phyloP scores from a whole-genome alignment of 2,329 filamentous ascomycete genomes.

The Chalara sp. region DNA sequence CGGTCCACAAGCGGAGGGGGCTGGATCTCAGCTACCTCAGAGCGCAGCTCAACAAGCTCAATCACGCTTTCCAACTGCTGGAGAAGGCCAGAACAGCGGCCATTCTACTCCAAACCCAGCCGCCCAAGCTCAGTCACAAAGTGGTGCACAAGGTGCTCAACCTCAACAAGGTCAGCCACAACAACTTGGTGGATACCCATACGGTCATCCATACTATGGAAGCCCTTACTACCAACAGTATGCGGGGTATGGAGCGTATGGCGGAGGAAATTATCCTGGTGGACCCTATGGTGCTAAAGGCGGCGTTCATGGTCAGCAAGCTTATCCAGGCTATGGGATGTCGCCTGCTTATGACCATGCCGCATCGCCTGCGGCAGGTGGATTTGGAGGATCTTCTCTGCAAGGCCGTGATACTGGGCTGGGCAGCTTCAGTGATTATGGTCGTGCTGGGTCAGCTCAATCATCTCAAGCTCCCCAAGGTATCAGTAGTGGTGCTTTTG shows the following conservation, averaged over 20 bases:
- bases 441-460: slow-evolving; percentile 27
- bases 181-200: slow-evolving; percentile 41
- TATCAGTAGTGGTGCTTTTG: slow-evolving; percentile 26
- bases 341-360: slow-evolving; percentile 28
- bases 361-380: slow-evolving; percentile 26
- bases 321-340: slow-evolving; percentile 29
- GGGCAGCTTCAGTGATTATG: slow-evolving; percentile 28
- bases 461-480: slow-evolving; percentile 25
- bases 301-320: slow-evolving; percentile 27
- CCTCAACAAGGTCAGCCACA: slow-evolving; percentile 39
- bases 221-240: slow-evolving; percentile 59
- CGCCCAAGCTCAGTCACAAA: slow-evolving; percentile 43
- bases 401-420: slow-evolving; percentile 29
- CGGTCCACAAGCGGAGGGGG: slow-evolving; percentile 56
- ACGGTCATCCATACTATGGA: slow-evolving; percentile 52
- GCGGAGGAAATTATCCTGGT: slow-evolving; percentile 29
- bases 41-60: slow-evolving; percentile 58
- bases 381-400: slow-evolving; percentile 25
- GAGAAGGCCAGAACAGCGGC: slow-evolving; percentile 77
- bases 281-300: slow-evolving; percentile 28
- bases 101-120: slow-evolving; percentile 86
- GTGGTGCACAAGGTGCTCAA: slow-evolving; percentile 35
- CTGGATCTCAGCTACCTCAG: slow-evolving; percentile 60
- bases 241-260: slow-evolving; percentile 41
- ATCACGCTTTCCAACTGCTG: slow-evolving; percentile 50